phyloP scores from a whole-genome alignment of 1,139 yeast species.

The Debaryomyces sp. region DNA sequence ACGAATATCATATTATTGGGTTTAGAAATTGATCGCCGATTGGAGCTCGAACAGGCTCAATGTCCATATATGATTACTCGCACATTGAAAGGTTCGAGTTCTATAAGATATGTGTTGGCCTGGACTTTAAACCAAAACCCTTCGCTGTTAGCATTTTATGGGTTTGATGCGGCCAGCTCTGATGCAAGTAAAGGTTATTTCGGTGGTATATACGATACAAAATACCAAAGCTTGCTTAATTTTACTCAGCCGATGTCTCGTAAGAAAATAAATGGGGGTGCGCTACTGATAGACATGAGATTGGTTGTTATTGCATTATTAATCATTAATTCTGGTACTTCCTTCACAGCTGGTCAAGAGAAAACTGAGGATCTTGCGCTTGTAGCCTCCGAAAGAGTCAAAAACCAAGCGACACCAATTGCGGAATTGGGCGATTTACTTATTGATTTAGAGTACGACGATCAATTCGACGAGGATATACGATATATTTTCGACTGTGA shows the following conservation, averaged over 20 bases:
- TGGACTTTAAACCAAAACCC: conserved; percentile 55
- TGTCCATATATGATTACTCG: conserved; percentile 57
- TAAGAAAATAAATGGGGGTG: conserved; percentile 56
- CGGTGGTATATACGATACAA: conserved; percentile 50
- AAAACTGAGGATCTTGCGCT: conserved; percentile 14
- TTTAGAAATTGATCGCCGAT: conserved; percentile 62
- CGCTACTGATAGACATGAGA: conserved; percentile 58
- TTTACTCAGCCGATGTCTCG: conserved; percentile 67
- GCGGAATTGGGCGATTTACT: conserved; percentile 55
- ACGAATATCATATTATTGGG: conserved; percentile 60
- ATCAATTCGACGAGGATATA: conserved; percentile 73
- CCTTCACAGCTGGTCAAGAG: conserved; percentile 20
- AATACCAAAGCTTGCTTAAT: conserved; percentile 54
- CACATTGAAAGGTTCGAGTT: conserved; percentile 63
- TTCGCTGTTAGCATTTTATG: conserved; percentile 21
- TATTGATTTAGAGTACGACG: conserved; percentile 62
- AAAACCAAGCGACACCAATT: conserved; percentile 26
- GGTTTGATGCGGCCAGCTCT: conserved; percentile 17
- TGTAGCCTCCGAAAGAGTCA: conserved; percentile 17
- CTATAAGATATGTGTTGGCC: conserved; percentile 63
- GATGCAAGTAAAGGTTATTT: conserved; percentile 26
- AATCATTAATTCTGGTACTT: conserved; percentile 27
- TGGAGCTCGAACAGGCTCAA: conserved; percentile 49
- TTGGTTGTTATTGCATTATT: conserved; percentile 32
- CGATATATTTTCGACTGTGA: conserved; percentile 71